A percentile compares a stretch with the other conserved stretches of the same genome.
phyloP scores from a whole-genome alignment of 768 basidiomycete genomes.

The Termitomyces sp. region DNA sequence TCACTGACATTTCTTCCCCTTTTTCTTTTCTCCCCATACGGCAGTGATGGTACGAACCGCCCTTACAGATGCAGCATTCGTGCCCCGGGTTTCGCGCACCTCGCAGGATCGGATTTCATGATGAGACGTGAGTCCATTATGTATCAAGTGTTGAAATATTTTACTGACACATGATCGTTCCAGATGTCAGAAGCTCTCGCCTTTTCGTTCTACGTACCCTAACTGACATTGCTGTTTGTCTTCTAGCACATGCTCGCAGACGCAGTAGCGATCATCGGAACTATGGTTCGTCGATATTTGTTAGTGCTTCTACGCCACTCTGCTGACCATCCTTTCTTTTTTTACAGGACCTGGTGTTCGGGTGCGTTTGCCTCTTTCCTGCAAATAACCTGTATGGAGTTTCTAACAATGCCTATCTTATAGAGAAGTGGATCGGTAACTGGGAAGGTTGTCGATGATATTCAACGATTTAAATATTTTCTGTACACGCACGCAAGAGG shows the following conservation, averaged over 20 bases:
- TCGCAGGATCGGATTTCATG: slow-evolving; percentile 97
- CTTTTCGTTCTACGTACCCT: slow-evolving; percentile 3
- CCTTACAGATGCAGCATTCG: slow-evolving; percentile 98
- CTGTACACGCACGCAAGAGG: neutral
- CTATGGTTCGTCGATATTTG: slow-evolving; percentile 65
- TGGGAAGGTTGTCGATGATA: neutral
- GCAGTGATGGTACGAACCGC: slow-evolving; percentile 88
- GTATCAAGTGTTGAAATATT: neutral
- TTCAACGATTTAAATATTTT: neutral
- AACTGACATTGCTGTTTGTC: slow-evolving; percentile 14
- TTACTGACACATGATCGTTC: slow-evolving; percentile 15
- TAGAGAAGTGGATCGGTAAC: slow-evolving; percentile 23
- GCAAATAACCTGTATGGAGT: neutral
- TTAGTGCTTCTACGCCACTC: slow-evolving; percentile 3
- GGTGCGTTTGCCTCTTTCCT: slow-evolving; percentile 49
- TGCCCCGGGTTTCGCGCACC: slow-evolving; percentile 93
- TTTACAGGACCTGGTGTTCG: slow-evolving; percentile 82
- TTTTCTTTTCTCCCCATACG: neutral
- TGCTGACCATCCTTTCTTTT: slow-evolving; percentile 7
- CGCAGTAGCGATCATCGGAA: slow-evolving; percentile 95
- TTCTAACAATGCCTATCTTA: neutral
- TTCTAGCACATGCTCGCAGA: slow-evolving; percentile 85
- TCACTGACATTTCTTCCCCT: neutral
- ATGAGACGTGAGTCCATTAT: slow-evolving; percentile 71
- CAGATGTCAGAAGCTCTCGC: slow-evolving; percentile 39